Evolutionary conservation across 1,284 basidiomycete species (phyloP), one percentile per base, ranked within the genome.

Genomic region (Fistulinella staudtii): DNA sequence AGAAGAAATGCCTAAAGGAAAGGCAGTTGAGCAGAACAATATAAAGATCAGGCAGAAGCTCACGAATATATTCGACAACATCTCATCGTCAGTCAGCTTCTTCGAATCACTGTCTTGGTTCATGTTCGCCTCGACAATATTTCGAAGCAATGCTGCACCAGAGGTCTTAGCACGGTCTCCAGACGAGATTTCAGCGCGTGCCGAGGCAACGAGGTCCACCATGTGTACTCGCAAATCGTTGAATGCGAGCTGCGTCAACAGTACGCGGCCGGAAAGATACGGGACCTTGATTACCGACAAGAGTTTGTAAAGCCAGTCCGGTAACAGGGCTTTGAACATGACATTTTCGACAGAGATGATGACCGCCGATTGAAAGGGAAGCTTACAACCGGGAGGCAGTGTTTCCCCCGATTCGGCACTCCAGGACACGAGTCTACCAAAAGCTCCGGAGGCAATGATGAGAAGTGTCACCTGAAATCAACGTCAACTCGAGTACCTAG

Each of bases 91-190:
- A 3, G 65, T 69, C 31, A 76, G 46, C 18, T 53, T 52, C 45
- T 61, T 64, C 13, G 54, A 41, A 11, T 58, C 53, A 4, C 54
- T 53, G 1, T 65, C 64, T 28, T 64, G 57, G 1, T 56, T 49
- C 66, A 73, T 66, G 49, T 75, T 76, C 0, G 72, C 72, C 45
- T 68, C 66, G 3, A 75, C 74, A 22, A 75, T 53, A 52, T 72
- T 75, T 27, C 61, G 61, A 31, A 77, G 50, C 22, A 73, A 53
- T 9, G 64, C 66, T 31, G 67, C 60, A 22, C 66, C 60, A 3
- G 62, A 65, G 24, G 60, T 56, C n/a, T 61, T 57, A 3, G 41
- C 15, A 14, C 2, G 15, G 53, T 65, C 57, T 3, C 52, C 50
- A n/a, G 57, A 47, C 1, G 36, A 40, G 15, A 68, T 58, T 36